Base-by-base conservation (phyloP, 2,329 filamentous ascomycete species). In the Rutstroemia sp. region DNA sequence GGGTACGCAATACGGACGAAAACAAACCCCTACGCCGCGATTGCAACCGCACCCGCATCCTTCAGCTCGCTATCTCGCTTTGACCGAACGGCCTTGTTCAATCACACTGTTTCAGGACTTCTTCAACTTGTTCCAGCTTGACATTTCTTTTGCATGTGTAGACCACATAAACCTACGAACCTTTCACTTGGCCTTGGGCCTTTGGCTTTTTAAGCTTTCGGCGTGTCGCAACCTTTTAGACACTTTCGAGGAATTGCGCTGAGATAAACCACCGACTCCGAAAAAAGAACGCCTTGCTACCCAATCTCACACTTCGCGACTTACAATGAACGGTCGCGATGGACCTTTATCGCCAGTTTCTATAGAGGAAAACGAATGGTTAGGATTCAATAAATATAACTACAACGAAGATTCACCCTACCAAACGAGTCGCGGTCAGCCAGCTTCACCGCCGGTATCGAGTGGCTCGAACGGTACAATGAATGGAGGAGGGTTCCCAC, bases 301-400 rank as follows among this genome's bases (percentile, higher is more conserved):
- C 30, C 8, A 16, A 49, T 44, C 45, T n/a, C 44, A 47, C 54
- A 57, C 23, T 46, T 18, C 57, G 56, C 55, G 56, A 52, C 61
- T 30, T 65, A 71, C 72, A 75, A 88, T 89, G 86, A 88, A 83
- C 77, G 80, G 78, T 71, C 82, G 81, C 75, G 85, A 87, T 81
- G 85, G 83, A 75, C 86, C 86, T 70, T 79, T 92, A 71, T 92
- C 90, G 70, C 89, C 90, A 69, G 81, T 90, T 71, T 94, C 89
- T 74, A 76, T 88, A 79, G 86, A 77, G 70, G 89, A 86, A 71
- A 91, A 85, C 77, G 90, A 94, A 71, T 94, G 87, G 86, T 88
- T 87, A 49, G 81, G 79, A 58, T 79, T 86, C 65, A 80, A 81
- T 62, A 84, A 84, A 69, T 88, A 90, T 71, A 74, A 74, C 61